Conservation (phyloP, 176 grass and related monocot species). For the Hordeum vulgare region DNA sequence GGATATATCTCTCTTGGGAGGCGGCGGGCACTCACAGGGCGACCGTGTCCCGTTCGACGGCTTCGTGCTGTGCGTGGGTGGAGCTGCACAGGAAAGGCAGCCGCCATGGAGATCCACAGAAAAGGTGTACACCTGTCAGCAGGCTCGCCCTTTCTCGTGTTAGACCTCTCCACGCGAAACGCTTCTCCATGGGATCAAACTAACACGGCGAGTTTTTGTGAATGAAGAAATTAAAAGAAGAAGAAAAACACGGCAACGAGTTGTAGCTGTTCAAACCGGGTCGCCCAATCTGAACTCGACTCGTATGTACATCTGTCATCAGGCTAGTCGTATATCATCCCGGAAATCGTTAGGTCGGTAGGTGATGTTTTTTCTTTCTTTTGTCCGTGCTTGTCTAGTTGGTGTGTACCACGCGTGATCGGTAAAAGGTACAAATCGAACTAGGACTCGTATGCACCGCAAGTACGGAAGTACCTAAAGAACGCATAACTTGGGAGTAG, state of each 20-base stretch:
- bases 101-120: too few relatives aligned
- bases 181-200: too few relatives aligned
- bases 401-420: too few relatives aligned
- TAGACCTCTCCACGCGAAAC: too few relatives aligned
- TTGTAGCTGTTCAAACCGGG: not conserved
- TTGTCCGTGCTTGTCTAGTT: too few relatives aligned
- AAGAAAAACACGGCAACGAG: not conserved
- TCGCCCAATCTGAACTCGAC: not conserved
- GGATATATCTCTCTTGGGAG: not conserved
- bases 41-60: not conserved
- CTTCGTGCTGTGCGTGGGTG: not conserved
- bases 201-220: too few relatives aligned
- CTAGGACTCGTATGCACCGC: too few relatives aligned
- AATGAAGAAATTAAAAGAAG: not conserved
- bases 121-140: not conserved
- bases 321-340: not conserved
- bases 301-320: not conserved
- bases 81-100: not conserved
- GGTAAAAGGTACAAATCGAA: too few relatives aligned
- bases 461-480: too few relatives aligned
- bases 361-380: too few relatives aligned
- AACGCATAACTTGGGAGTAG: too few relatives aligned
- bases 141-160: not conserved
- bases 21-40: not conserved
- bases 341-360: not conserved